phyloP scores from a whole-genome alignment of 345 rosid genomes.

The Hypericum androsaemum region DNA sequence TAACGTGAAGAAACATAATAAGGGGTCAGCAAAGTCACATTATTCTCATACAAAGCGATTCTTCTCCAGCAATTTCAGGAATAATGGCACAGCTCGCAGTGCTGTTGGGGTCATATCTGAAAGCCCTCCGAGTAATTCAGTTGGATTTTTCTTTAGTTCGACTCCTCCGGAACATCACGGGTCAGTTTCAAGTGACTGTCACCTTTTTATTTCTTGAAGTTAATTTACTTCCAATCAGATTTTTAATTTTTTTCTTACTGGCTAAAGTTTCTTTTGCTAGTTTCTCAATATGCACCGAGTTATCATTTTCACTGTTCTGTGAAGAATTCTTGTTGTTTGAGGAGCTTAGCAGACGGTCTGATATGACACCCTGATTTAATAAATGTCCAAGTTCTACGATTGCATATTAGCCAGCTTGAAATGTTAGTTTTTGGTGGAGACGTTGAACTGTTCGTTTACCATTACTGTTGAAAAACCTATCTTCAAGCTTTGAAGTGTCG shows the following conservation, averaged over 20 bases:
- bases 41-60: constrained; percentile 56
- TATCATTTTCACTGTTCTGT: neutral
- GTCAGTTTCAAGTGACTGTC: constrained; percentile 39
- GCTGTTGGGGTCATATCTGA: constrained; percentile 56
- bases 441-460: too few species aligned
- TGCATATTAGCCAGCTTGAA: too few species aligned
- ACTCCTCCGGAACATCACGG: constrained; percentile 88
- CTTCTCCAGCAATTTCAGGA: constrained; percentile 70
- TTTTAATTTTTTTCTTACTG: neutral
- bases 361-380: too few species aligned
- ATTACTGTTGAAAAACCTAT: too few species aligned
- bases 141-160: constrained; percentile 91
- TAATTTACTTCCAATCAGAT: neutral
- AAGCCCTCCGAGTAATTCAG: constrained; percentile 92
- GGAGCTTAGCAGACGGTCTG: too few species aligned
- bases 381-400: too few species aligned
- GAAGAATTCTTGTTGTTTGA: too few species aligned
- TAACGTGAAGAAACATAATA: constrained; percentile 55
- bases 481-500: too few species aligned
- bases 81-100: constrained; percentile 46
- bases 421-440: too few species aligned
- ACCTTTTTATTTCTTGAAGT: neutral
- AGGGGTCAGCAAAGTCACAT: constrained; percentile 53
- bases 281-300: neutral
- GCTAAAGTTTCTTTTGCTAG: neutral